Conservation (phyloP, 1,284 basidiomycete genomes). For the Entoloma clypeatum region DNA sequence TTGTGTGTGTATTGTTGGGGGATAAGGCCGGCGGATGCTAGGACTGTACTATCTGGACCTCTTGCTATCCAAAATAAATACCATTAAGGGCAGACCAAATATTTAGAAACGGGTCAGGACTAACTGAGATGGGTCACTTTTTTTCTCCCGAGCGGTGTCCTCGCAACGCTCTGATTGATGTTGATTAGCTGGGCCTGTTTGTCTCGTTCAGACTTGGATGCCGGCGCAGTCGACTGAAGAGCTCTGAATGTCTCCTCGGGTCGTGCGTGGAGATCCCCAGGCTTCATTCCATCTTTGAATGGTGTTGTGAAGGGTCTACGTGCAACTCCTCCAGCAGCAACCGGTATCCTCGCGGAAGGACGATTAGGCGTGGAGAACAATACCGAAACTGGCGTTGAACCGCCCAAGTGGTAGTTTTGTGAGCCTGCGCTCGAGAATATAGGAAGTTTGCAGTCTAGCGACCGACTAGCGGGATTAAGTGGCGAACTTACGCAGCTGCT, state of each 20-base stretch:
- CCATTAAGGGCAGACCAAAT: constrained; percentile 5
- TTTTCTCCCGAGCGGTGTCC: constrained; percentile 5
- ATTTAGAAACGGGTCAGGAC: constrained; percentile 25
- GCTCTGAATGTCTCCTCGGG: constrained; percentile 21
- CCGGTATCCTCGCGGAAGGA: constrained; percentile 12
- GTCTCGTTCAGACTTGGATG: constrained; percentile 5
- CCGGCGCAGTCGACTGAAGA: constrained; percentile 2
- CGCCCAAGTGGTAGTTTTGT: constrained; percentile 25
- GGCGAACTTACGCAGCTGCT: constrained; percentile 20
- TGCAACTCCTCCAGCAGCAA: constrained; percentile 26
- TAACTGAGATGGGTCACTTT: constrained; percentile 47
- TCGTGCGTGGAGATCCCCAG: constrained; percentile 43
- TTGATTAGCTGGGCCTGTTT: constrained; percentile 14
- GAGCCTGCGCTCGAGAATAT: constrained; percentile 24
- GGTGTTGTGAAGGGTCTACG: constrained; percentile 60
- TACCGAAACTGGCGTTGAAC: constrained; percentile 16
- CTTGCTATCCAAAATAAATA: constrained; percentile 31
- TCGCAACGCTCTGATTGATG: constrained; percentile 9
- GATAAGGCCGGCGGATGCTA: constrained; percentile 48
- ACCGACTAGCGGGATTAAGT: constrained; percentile 22
- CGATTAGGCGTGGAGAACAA: constrained; percentile 5
- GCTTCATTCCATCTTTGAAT: constrained; percentile 59
- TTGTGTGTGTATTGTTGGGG: constrained; percentile 52
- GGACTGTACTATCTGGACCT: constrained; percentile 38
- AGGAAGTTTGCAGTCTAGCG: constrained; percentile 14